A percentile compares a stretch with the other conserved stretches of the same genome.
phyloP scores from a whole-genome alignment of 2,329 filamentous ascomycete genomes.

The Claviceps sp. region DNA sequence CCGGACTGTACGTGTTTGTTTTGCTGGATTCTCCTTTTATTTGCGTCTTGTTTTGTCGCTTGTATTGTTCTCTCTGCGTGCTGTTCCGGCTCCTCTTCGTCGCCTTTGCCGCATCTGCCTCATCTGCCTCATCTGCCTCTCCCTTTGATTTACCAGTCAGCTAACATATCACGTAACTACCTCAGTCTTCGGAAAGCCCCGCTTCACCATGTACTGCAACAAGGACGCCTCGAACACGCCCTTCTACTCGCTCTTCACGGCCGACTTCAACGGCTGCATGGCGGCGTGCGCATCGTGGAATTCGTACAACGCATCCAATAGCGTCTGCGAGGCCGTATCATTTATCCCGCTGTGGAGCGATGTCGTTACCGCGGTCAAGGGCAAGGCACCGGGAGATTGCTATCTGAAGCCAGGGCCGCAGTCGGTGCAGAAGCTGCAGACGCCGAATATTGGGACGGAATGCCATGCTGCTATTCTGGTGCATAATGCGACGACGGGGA shows the following conservation, averaged over 20 bases:
- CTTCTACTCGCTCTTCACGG: constrained; percentile 27
- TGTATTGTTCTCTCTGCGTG: too few species aligned
- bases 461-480: not conserved
- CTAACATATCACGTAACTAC: not conserved
- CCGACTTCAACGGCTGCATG: constrained; percentile 31
- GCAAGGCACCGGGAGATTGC: constrained; percentile 4
- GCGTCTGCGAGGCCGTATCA: constrained; percentile 8
- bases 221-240: constrained; percentile 24
- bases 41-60: too few species aligned
- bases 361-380: not conserved
- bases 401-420: constrained; percentile 5
- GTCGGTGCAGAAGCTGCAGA: not conserved
- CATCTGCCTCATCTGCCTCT: not conserved
- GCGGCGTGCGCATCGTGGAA: constrained; percentile 31
- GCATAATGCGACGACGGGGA: not conserved
- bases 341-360: constrained; percentile 9
- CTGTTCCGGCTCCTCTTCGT: not conserved
- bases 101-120: not conserved
- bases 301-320: constrained; percentile 3
- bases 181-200: constrained; percentile 24
- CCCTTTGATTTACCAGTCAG: too few species aligned
- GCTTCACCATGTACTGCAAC: constrained; percentile 31
- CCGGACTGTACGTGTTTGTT: constrained; percentile 1
- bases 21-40: not conserved
- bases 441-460: constrained; percentile 3